Conservation (phyloP, 768 basidiomycete genomes). For the Glaciozyma antarctica region DNA sequence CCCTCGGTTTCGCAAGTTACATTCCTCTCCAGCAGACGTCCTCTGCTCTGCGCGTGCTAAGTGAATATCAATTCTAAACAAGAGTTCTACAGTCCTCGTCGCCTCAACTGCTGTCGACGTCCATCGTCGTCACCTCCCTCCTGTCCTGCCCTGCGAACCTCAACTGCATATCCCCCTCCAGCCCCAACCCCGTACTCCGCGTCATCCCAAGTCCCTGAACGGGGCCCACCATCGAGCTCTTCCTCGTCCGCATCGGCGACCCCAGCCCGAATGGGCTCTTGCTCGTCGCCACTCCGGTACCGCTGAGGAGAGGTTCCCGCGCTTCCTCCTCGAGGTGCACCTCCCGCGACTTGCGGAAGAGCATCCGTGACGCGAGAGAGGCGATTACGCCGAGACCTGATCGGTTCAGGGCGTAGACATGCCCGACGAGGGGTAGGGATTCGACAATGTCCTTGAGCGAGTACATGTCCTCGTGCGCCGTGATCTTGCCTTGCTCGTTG, state of each 20-base stretch:
- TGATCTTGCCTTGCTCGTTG: constrained; percentile 72
- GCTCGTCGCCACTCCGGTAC: background rate
- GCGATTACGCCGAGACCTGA: constrained; percentile 13
- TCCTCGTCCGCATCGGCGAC: background rate
- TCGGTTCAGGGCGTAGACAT: constrained; percentile 25
- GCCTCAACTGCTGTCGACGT: too few species aligned
- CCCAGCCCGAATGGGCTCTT: background rate
- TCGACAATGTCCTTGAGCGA: constrained; percentile 63
- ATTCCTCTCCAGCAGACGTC: too few species aligned
- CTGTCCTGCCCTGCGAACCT: too few species aligned
- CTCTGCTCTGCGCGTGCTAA: too few species aligned
- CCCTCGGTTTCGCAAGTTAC: too few species aligned
- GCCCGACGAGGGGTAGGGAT: constrained; percentile 13
- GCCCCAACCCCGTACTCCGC: too few species aligned
- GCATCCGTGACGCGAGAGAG: background rate
- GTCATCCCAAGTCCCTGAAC: too few species aligned
- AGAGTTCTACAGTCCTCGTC: too few species aligned
- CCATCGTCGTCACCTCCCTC: too few species aligned
- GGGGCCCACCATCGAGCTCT: background rate
- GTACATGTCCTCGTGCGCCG: constrained; percentile 71
- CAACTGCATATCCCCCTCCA: too few species aligned
- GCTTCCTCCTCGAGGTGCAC: background rate
- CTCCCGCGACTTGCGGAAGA: background rate
- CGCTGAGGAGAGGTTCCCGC: background rate
- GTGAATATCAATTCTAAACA: too few species aligned